Conservation (phyloP, 495 filamentous ascomycete species). For the Aspergillus mulundensis region DNA sequence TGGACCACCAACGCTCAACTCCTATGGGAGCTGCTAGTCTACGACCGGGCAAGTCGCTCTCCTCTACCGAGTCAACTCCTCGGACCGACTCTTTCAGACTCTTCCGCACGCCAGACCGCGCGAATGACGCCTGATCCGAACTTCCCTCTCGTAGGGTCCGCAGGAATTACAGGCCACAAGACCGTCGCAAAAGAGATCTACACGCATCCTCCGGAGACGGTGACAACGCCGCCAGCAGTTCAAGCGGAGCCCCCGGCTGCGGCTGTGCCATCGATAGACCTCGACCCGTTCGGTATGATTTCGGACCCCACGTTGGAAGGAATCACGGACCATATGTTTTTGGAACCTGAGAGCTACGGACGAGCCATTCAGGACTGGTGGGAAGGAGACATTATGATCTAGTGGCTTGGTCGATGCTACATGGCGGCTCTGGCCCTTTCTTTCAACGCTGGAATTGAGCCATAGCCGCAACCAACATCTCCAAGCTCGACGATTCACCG, state of each 20-base stretch:
- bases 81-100: slow-evolving; percentile 22
- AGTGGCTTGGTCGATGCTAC: neutral
- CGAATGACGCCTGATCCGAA: slow-evolving; percentile 24
- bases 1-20: slow-evolving; percentile 30
- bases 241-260: neutral
- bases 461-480: neutral
- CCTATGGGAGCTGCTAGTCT: slow-evolving; percentile 31
- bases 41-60: slow-evolving; percentile 26
- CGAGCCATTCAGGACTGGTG: slow-evolving; percentile 34
- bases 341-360: slow-evolving; percentile 31
- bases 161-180: slow-evolving; percentile 33
- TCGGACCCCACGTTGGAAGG: slow-evolving; percentile 19
- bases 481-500: neutral
- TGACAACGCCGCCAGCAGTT: slow-evolving; percentile 18
- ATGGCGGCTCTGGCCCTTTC: neutral
- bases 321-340: slow-evolving; percentile 22
- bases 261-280: slow-evolving; percentile 9
- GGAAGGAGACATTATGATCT: slow-evolving; percentile 14
- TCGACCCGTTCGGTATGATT: slow-evolving; percentile 14
- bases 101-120: slow-evolving; percentile 6
- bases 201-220: slow-evolving; percentile 30
- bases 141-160: slow-evolving; percentile 32
- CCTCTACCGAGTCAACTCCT: slow-evolving; percentile 22
- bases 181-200: slow-evolving; percentile 31
- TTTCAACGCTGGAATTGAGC: neutral